Evolutionary conservation across 495 filamentous ascomycete genomes (phyloP).

Genomic region (Neurospora sp.): DNA sequence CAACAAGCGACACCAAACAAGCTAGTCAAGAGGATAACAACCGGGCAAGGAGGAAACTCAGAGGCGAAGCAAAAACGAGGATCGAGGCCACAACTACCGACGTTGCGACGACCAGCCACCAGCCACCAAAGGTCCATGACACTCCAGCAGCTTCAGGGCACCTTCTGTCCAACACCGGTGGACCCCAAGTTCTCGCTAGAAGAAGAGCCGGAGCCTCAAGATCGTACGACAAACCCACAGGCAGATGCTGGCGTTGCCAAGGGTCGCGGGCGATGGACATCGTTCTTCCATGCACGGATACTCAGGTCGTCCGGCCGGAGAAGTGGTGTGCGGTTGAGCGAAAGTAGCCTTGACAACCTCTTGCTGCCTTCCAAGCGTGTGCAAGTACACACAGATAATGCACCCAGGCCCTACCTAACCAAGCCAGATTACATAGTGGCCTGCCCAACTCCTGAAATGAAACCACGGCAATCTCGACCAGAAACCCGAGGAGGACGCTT

Average conservation of each 20-base stretch:
- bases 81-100: constrained; percentile 45
- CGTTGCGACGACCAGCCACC: constrained; percentile 68
- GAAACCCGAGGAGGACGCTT: background rate
- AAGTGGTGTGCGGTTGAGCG: constrained; percentile 11
- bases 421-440: constrained; percentile 20
- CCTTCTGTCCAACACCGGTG: constrained; percentile 8
- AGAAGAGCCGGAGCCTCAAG: constrained; percentile 13
- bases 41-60: constrained; percentile 41
- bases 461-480: background rate
- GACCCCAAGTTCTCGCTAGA: constrained; percentile 25
- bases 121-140: constrained; percentile 78
- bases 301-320: constrained; percentile 11
- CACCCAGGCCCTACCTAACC: constrained; percentile 22
- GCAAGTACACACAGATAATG: constrained; percentile 9
- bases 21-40: constrained; percentile 72
- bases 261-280: constrained; percentile 29
- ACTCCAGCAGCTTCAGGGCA: constrained; percentile 41
- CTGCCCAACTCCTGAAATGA: background rate
- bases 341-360: constrained; percentile 14
- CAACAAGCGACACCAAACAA: constrained; percentile 61
- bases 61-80: constrained; percentile 23
- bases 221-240: constrained; percentile 6
- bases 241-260: constrained; percentile 6
- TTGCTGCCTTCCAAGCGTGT: constrained; percentile 22
- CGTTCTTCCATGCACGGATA: constrained; percentile 35